Percentiles rank a stretch among this genome's conserved stretches.
Conservation (phyloP, 371 early-diverging fungal species). For the Syncephalastrum racemosum region DNA sequence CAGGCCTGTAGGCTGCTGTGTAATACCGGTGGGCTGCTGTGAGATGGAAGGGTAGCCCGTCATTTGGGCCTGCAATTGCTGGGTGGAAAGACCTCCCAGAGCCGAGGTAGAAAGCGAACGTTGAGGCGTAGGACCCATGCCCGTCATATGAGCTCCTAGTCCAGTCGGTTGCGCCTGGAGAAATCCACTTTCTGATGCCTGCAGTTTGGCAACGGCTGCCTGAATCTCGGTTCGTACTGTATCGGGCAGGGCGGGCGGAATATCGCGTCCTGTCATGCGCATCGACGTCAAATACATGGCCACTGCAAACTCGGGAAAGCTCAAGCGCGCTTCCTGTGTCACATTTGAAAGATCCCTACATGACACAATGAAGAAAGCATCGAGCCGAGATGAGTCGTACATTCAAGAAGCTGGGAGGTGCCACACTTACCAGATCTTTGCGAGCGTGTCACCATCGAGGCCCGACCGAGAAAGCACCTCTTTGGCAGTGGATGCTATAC, state of each 20-base stretch:
- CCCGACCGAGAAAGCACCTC: constrained; percentile 47
- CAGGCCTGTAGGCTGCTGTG: neutral
- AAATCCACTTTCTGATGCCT: constrained; percentile 13
- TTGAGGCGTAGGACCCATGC: constrained; percentile 7
- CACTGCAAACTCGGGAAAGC: constrained; percentile 60
- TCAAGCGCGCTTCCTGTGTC: constrained; percentile 46
- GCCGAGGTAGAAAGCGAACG: constrained; percentile 20
- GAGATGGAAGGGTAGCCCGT: constrained; percentile 4
- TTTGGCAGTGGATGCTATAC: constrained; percentile 37
- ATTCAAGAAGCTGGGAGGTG: neutral
- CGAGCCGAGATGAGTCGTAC: neutral
- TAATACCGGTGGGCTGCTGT: constrained; percentile 13
- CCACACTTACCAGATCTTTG: constrained; percentile 43
- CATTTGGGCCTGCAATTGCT: constrained; percentile 16
- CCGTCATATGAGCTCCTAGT: neutral
- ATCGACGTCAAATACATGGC: constrained; percentile 60
- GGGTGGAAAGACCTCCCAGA: constrained; percentile 8
- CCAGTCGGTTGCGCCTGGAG: constrained; percentile 12
- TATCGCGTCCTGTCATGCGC: constrained; percentile 46
- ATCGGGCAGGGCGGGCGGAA: constrained; percentile 43
- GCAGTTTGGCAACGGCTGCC: constrained; percentile 28
- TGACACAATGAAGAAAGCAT: neutral
- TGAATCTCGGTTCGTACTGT: constrained; percentile 35
- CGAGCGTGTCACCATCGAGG: constrained; percentile 44
- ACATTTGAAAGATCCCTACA: constrained; percentile 51